Conservation (phyloP, 768 basidiomycete genomes). For the Pleurotus salmoneostramineus region DNA sequence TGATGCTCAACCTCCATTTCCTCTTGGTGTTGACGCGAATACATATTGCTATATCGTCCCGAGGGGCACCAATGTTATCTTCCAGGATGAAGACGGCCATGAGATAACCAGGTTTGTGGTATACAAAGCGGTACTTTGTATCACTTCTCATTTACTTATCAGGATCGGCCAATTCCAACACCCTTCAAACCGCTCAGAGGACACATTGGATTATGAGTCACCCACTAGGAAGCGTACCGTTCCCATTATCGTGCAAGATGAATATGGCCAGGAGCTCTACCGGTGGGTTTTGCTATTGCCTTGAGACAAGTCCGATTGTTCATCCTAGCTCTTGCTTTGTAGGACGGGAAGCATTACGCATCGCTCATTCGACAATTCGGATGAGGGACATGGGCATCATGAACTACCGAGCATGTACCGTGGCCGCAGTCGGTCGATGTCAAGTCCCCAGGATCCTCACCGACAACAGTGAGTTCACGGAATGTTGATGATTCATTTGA, state of each 20-base stretch:
- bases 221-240: conserved; percentile 18
- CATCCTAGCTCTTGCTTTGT: not conserved
- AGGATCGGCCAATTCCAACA: conserved; percentile 52
- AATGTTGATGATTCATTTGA: not conserved
- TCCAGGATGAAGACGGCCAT: conserved; percentile 61
- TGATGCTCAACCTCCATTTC: not conserved
- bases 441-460: not conserved
- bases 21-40: conserved; percentile 1
- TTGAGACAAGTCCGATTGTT: not conserved
- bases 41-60: conserved; percentile 60
- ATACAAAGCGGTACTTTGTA: not conserved
- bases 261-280: conserved; percentile 54
- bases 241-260: conserved; percentile 57
- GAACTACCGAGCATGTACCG: not conserved
- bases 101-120: conserved; percentile 54
- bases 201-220: conserved; percentile 13
- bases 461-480: not conserved
- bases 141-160: not conserved
- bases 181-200: conserved; percentile 5
- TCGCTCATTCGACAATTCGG: not conserved
- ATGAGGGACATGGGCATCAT: not conserved
- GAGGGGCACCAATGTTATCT: conserved; percentile 59
- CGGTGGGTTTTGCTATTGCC: conserved; percentile 29
- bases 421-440: not conserved
- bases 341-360: conserved; percentile 13